phyloP scores from a whole-genome alignment of 106 monocot genomes.

The Dioscorea dumetorum region DNA sequence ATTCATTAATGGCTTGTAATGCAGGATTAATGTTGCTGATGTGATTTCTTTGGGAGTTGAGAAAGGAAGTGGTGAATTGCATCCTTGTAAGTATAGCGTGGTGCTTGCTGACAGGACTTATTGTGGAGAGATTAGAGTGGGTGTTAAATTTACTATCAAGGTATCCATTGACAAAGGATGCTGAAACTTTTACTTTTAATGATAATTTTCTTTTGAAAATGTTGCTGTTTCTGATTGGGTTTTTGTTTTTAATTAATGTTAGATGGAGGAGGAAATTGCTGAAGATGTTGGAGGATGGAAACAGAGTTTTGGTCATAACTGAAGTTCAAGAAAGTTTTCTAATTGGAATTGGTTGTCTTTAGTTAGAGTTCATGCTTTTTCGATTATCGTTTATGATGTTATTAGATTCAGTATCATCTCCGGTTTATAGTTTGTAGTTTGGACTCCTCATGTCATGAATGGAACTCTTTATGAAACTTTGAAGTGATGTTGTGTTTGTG shows the following conservation, averaged over 20 bases:
- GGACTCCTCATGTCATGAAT: too few relatives aligned
- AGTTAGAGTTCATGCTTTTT: too few relatives aligned
- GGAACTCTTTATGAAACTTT: too few relatives aligned
- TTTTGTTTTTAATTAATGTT: not conserved
- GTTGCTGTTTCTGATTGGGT: not conserved
- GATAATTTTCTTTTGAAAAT: not conserved
- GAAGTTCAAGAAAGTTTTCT: too few relatives aligned
- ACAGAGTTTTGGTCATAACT: not conserved
- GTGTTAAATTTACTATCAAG: constrained; percentile 35
- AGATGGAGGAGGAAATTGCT: not conserved
- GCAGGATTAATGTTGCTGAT: constrained; percentile 65
- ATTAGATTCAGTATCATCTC: too few relatives aligned
- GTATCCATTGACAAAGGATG: not conserved
- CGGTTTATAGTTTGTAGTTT: too few relatives aligned
- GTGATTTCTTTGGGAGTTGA: constrained; percentile 62
- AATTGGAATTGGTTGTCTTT: too few relatives aligned
- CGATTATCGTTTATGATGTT: too few relatives aligned
- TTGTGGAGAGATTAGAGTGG: constrained; percentile 65
- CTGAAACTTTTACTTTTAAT: not conserved
- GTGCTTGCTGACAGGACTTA: constrained; percentile 61
- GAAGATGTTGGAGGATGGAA: not conserved
- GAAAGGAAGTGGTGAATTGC: constrained; percentile 43
- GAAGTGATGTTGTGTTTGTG: too few relatives aligned
- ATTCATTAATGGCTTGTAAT: not conserved
- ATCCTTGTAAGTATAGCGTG: constrained; percentile 54